Conservation (phyloP, 495 filamentous ascomycete species). For the Penicillium coffeae region DNA sequence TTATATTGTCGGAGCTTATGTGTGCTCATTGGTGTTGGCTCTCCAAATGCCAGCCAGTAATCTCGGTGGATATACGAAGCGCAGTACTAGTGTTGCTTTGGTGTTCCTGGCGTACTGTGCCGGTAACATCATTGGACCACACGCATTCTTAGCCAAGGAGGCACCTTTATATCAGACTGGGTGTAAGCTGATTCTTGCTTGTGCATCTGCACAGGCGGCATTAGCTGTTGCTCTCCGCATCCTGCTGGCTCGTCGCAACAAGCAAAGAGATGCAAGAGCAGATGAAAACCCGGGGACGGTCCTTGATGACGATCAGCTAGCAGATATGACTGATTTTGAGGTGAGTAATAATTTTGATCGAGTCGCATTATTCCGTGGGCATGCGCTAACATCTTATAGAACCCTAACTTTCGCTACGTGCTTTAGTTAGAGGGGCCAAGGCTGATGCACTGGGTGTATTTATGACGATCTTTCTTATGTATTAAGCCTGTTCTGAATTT, state of each 20-base stretch:
- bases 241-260: conserved; percentile 15
- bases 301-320: conserved; percentile 6
- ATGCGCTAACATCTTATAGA: too few relatives aligned
- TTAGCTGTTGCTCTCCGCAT: conserved; percentile 16
- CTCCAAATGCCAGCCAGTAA: conserved; percentile 41
- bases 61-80: conserved; percentile 40
- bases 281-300: background rate
- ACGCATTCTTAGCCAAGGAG: conserved; percentile 32
- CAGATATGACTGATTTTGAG: conserved; percentile 25
- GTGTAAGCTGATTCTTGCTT: conserved; percentile 31
- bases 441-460: too few relatives aligned
- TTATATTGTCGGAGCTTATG: conserved; percentile 37
- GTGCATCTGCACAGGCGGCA: conserved; percentile 13
- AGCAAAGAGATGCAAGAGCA: conserved; percentile 11
- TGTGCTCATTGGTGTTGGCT: conserved; percentile 36
- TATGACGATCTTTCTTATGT: too few relatives aligned
- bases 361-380: too few relatives aligned
- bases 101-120: conserved; percentile 40
- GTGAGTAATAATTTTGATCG: too few relatives aligned
- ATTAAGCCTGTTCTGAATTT: too few relatives aligned
- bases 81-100: conserved; percentile 33
- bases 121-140: conserved; percentile 33
- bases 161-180: conserved; percentile 34
- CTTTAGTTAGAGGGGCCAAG: too few relatives aligned
- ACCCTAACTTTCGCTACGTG: too few relatives aligned